A percentile compares a stretch with the other conserved stretches of the same genome.
These are phyloP conservation scores for Mucor piriformis DNA, from an alignment of 371 early-diverging fungal genomes.

Conservation along the genomic window DNA sequence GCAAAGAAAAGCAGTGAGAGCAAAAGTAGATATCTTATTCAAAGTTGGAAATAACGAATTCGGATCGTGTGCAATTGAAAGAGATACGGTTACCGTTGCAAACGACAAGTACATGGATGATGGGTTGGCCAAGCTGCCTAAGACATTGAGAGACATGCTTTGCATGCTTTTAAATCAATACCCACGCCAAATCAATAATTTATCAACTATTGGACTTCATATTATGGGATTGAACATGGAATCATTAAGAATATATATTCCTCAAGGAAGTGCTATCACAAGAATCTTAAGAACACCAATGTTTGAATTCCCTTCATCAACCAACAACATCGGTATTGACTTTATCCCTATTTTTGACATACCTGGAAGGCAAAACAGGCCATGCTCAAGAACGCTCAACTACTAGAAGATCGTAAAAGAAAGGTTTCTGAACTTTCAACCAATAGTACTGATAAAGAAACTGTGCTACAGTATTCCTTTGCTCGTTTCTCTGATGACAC, in stretches of 20 bases:
- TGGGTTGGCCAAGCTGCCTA: conserved; percentile 7
- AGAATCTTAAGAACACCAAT: conserved; percentile 5
- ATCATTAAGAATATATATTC: conserved; percentile 11
- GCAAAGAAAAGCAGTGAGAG: conserved; percentile 4
- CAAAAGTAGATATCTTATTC: conserved; percentile 12
- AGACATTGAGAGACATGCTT: conserved; percentile 10
- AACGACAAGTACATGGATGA: conserved; percentile 11
- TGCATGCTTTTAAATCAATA: conserved; percentile 4
- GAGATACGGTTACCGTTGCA: not conserved
- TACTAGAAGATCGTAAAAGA: conserved; percentile 16
- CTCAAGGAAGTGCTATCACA: not conserved
- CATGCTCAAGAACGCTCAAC: conserved; percentile 6
- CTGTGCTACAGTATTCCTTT: no score
- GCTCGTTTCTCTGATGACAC: no score
- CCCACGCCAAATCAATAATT: conserved; percentile 3
- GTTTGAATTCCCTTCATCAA: conserved; percentile 8
- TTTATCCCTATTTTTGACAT: conserved; percentile 13
- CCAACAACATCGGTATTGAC: conserved; percentile 9
- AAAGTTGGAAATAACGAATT: conserved; percentile 2
- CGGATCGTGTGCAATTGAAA: conserved; percentile 4
- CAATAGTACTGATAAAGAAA: no score
- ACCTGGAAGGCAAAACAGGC: conserved; percentile 20
- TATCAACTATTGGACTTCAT: conserved; percentile 9
- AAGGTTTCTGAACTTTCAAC: conserved; percentile 17
- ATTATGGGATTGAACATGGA: conserved; percentile 17